These are phyloP conservation scores for Diaporthe citriasiana DNA, from an alignment of 2,329 filamentous ascomycete genomes.

Conservation along the genomic window DNA sequence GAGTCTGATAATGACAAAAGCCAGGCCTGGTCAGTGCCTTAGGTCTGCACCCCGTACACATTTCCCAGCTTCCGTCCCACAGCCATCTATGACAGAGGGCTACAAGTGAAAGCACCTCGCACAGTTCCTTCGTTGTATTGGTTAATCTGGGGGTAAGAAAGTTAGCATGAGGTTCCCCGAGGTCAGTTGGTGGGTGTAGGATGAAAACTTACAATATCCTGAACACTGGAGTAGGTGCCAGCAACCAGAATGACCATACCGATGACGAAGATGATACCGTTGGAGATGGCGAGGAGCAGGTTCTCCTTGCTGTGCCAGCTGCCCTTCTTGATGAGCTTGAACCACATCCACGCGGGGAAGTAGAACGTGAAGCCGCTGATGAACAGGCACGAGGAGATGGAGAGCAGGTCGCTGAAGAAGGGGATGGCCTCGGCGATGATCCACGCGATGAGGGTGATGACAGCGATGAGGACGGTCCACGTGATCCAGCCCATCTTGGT, in stretches of 20 bases:
- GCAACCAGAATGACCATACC: conserved; percentile 48
- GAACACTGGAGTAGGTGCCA: conserved; percentile 48
- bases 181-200: no score
- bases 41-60: not conserved
- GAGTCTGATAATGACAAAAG: not conserved
- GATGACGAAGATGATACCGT: conserved; percentile 46
- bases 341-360: conserved; percentile 53
- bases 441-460: conserved; percentile 75
- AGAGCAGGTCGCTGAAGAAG: conserved; percentile 78
- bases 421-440: conserved; percentile 81
- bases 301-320: conserved; percentile 48
- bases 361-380: conserved; percentile 62
- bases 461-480: conserved; percentile 70
- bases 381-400: conserved; percentile 65
- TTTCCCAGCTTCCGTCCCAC: not conserved
- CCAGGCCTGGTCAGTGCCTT: not conserved
- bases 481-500: conserved; percentile 62
- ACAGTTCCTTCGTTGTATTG: conserved; percentile 41
- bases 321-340: conserved; percentile 51
- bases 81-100: conserved; percentile 16
- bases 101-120: conserved; percentile 42
- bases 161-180: conserved; percentile 16
- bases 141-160: conserved; percentile 26
- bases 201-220: conserved; percentile 48
- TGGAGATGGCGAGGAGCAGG: conserved; percentile 42